These are phyloP conservation scores for Ochromonas danica DNA, from an alignment of 108 stramenopile genomes.

Conservation along the genomic window DNA sequence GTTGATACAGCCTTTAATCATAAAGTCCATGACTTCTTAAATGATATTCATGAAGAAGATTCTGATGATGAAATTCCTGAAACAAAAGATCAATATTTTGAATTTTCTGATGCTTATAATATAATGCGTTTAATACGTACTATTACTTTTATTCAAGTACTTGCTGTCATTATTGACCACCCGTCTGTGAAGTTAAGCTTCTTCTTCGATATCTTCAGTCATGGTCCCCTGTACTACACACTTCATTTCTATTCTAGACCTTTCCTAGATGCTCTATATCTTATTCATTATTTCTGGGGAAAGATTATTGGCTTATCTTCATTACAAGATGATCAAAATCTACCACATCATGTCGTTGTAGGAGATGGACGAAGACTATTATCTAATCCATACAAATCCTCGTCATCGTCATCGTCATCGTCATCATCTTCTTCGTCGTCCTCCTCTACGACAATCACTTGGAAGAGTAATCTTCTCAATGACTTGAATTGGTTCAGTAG, in stretches of 20 bases:
- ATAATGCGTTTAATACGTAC: slow-evolving; percentile 1
- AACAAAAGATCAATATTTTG: slow-evolving; percentile 25
- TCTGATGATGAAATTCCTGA: slow-evolving; percentile 27
- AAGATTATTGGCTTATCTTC: not conserved
- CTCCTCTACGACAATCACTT: not conserved
- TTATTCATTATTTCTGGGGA: slow-evolving; percentile 8
- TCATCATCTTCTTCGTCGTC: not conserved
- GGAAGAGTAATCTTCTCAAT: not conserved
- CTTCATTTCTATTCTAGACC: slow-evolving; percentile 23
- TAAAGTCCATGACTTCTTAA: not conserved
- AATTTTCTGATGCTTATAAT: slow-evolving; percentile 9
- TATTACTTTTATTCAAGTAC: slow-evolving; percentile 22
- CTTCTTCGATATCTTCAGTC: slow-evolving; percentile 5
- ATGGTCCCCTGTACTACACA: not conserved
- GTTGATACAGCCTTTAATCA: not conserved
- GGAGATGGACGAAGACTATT: not conserved
- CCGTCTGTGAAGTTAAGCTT: not conserved
- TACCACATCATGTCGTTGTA: not conserved
- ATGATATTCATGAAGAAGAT: not conserved
- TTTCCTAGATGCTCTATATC: slow-evolving; percentile 11
- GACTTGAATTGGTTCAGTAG: not conserved
- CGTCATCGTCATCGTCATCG: not conserved
- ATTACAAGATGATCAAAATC: not conserved
- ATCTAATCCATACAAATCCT: not conserved
- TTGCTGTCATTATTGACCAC: slow-evolving; percentile 21